Percentiles rank a stretch among this genome's conserved stretches.
Evolutionary conservation across 495 filamentous ascomycete genomes (phyloP).

Genomic region (Hypoxylon fuscum): DNA sequence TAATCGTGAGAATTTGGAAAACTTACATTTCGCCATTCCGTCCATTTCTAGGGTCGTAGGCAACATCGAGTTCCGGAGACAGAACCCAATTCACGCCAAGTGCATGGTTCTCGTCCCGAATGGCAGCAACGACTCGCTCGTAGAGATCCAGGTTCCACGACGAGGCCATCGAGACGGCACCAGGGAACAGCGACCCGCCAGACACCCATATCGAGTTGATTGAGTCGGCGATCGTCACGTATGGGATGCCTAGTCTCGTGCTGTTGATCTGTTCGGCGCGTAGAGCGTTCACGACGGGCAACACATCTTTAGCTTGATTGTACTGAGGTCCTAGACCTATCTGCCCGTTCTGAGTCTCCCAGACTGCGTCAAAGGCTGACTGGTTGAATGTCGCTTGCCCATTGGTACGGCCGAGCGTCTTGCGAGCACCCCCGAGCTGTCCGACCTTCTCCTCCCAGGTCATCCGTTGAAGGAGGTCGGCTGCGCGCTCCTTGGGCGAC

Average conservation of each 20-base stretch:
- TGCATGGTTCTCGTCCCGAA: slow-evolving; percentile 28
- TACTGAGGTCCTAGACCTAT: slow-evolving; percentile 18
- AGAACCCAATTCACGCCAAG: slow-evolving; percentile 29
- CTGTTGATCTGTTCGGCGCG: slow-evolving; percentile 23
- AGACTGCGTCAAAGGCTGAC: slow-evolving; percentile 17
- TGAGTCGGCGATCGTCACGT: slow-evolving; percentile 26
- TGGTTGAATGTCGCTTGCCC: slow-evolving; percentile 14
- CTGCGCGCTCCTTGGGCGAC: slow-evolving; percentile 16
- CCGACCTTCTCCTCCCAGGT: slow-evolving; percentile 33
- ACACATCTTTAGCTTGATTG: slow-evolving; percentile 13
- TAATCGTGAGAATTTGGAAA: neutral
- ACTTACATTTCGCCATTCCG: slow-evolving; percentile 35
- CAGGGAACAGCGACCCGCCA: slow-evolving; percentile 27
- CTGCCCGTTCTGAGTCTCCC: slow-evolving; percentile 20
- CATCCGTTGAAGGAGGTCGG: slow-evolving; percentile 23
- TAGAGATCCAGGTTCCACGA: slow-evolving; percentile 33
- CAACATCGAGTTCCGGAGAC: slow-evolving; percentile 28
- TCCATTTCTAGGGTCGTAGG: slow-evolving; percentile 31
- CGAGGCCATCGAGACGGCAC: slow-evolving; percentile 23
- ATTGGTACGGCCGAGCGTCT: slow-evolving; percentile 1
- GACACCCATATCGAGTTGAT: slow-evolving; percentile 25
- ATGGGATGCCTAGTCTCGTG: slow-evolving; percentile 22
- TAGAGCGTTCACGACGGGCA: slow-evolving; percentile 9
- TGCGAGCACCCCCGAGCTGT: slow-evolving; percentile 18
- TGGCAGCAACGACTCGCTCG: slow-evolving; percentile 18